Base-by-base conservation (phyloP, 148 eudicot genomes). In the Cornus florida region DNA sequence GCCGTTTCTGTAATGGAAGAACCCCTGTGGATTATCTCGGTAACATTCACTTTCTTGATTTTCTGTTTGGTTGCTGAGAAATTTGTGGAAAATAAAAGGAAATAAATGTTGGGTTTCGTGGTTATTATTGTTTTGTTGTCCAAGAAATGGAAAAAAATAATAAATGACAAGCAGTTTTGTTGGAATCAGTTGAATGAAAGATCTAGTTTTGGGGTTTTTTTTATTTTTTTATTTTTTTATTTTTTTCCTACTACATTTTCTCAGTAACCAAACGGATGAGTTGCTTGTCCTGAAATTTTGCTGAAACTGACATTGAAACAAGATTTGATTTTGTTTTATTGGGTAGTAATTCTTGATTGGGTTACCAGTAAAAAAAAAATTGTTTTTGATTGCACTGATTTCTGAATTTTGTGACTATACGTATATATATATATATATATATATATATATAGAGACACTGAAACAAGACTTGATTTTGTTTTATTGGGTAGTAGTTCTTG, bases 11-110 rank as follows among this genome's bases (percentile, higher is more conserved):
- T 43, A 93, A 96, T 82, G 99, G 99, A 5, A 88, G 98, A 78
- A 87, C 91, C 39, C 95, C 97, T 4, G 98, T 96, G 46, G 98
- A 93, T 87, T 95, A 78, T 93, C 92, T 95, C 24, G 98, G 97
- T 93, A 87, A 22, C 38, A 24, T 16, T 10, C 43, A 46, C 19
- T 70, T 71, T 78, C 59, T 71, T 78, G 28, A 24, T 78, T 70
- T 71, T 39, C 48, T 59, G 68, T 74, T 69, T 69, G 65, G 74
- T 69, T 77, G 32, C 41, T 33, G n/a, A 32, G 56, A 53, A 69
- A 17, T 50, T 20, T 32, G 74, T 56, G 6, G 43, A 35, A 33
- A 77, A 7, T 60, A n/a, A n/a, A 59, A 20, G 2, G 17, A 31
- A 31, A 73, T 16, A 4, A n/a, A 4, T 35, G 38, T 19, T 19